Percentiles rank a stretch among this genome's conserved stretches.
These are phyloP conservation scores for Boletus sp. DNA, from an alignment of 1,284 basidiomycete genomes.

Conservation along the genomic window DNA sequence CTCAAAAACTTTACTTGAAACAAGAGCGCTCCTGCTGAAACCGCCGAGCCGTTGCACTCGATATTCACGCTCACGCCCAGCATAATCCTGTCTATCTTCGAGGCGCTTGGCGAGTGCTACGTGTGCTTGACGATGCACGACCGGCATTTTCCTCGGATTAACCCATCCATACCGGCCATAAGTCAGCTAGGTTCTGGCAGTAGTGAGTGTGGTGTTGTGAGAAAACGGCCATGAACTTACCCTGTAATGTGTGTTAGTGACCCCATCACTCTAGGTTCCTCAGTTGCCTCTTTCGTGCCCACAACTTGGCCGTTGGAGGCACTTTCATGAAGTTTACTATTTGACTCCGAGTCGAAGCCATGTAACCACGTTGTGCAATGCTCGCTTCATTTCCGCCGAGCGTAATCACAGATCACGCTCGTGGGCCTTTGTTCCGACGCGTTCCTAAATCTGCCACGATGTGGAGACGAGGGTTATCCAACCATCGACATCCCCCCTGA, in stretches of 20 bases:
- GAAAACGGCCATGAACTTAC: neutral
- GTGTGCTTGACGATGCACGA: too few relatives aligned
- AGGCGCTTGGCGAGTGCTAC: too few relatives aligned
- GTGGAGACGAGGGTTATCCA: neutral
- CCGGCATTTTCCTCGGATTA: too few relatives aligned
- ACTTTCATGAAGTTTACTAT: neutral
- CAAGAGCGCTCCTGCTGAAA: conserved; percentile 2
- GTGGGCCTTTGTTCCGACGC: neutral
- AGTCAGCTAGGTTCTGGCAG: too few relatives aligned
- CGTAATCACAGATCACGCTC: neutral
- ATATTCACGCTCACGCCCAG: neutral
- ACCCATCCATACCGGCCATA: too few relatives aligned
- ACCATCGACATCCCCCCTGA: neutral
- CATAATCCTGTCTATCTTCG: too few relatives aligned
- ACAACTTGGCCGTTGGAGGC: too few relatives aligned
- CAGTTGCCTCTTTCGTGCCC: too few relatives aligned
- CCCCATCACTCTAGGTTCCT: too few relatives aligned
- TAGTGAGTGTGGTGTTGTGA: too few relatives aligned
- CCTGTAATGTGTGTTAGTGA: neutral
- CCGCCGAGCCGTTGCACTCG: too few relatives aligned
- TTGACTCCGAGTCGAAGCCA: neutral
- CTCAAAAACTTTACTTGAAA: conserved; percentile 7
- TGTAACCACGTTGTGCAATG: neutral
- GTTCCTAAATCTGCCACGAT: neutral
- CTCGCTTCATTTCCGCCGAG: neutral